These are phyloP conservation scores for Boletus subcaerulescens DNA, from an alignment of 768 basidiomycete species.

Conservation along the genomic window DNA sequence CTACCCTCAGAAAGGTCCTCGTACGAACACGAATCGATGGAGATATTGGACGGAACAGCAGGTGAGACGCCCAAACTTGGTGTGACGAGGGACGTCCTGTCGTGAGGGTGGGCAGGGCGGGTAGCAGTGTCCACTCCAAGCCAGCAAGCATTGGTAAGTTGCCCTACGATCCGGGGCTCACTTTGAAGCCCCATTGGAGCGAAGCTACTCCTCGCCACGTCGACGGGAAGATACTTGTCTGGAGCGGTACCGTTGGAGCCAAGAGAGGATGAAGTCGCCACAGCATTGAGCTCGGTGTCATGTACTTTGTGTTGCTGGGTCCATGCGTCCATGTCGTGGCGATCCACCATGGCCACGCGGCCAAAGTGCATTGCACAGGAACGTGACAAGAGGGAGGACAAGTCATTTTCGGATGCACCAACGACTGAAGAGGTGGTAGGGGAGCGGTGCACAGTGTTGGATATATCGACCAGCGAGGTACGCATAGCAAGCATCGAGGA, in stretches of 20 bases:
- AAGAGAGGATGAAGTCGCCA: conserved; percentile 9
- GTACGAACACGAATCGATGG: not conserved
- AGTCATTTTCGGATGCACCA: not conserved
- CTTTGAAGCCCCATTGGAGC: conserved; percentile 5
- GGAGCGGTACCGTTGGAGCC: conserved; percentile 1
- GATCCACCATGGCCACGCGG: conserved; percentile 17
- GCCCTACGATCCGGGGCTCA: not conserved
- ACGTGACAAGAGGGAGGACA: conserved; percentile 7
- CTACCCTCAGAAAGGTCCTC: conserved; percentile 17
- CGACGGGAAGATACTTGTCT: not conserved
- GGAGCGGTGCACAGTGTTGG: not conserved
- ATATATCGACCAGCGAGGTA: conserved; percentile 6
- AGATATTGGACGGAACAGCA: not conserved
- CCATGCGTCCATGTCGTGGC: conserved; percentile 31
- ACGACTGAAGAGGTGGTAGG: not conserved
- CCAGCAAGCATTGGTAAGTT: not conserved
- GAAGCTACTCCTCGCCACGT: not conserved
- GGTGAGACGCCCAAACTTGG: not conserved
- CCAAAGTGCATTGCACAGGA: conserved; percentile 7
- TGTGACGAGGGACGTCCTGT: conserved; percentile 4
- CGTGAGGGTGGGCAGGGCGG: not conserved
- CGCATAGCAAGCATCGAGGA: conserved; percentile 2
- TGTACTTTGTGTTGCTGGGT: conserved; percentile 2
- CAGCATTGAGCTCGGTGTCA: conserved; percentile 10
- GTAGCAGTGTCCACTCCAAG: not conserved